Evolutionary conservation across 176 grass and related monocot genomes (phyloP).

Genomic region (Panicum miliaceum): DNA sequence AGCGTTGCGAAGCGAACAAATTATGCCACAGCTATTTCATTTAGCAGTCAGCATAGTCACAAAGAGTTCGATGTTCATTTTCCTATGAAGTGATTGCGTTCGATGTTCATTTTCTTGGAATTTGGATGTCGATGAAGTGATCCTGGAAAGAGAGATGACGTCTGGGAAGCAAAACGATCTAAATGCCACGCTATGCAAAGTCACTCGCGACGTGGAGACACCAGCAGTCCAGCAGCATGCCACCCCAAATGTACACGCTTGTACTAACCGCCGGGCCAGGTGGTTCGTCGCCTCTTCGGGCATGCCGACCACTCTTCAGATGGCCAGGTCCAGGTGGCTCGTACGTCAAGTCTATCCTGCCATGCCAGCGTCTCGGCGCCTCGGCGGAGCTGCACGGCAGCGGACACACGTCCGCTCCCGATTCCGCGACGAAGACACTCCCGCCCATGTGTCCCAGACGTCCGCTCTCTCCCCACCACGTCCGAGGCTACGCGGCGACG

Average conservation of each 20-base stretch:
- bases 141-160: too few species aligned
- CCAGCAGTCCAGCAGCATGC: background rate
- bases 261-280: background rate
- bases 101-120: too few species aligned
- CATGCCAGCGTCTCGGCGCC: background rate
- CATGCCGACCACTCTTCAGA: background rate
- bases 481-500: conserved; percentile 25
- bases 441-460: background rate
- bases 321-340: background rate
- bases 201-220: background rate
- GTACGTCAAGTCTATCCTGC: background rate
- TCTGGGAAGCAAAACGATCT: too few species aligned
- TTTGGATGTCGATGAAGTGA: too few species aligned
- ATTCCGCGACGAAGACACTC: background rate
- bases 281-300: background rate
- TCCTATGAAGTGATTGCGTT: too few species aligned
- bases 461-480: conserved; percentile 29
- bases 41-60: too few species aligned
- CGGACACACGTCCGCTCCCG: conserved; percentile 35
- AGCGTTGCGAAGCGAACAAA: too few species aligned
- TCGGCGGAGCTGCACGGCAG: background rate
- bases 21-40: too few species aligned
- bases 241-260: background rate
- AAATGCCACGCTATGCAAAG: too few species aligned
- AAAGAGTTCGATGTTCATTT: too few species aligned